A percentile compares a stretch with the other conserved stretches of the same genome.
Evolutionary conservation across 2,329 filamentous ascomycete species (phyloP).

Genomic region (Trichoderma asperellum): DNA sequence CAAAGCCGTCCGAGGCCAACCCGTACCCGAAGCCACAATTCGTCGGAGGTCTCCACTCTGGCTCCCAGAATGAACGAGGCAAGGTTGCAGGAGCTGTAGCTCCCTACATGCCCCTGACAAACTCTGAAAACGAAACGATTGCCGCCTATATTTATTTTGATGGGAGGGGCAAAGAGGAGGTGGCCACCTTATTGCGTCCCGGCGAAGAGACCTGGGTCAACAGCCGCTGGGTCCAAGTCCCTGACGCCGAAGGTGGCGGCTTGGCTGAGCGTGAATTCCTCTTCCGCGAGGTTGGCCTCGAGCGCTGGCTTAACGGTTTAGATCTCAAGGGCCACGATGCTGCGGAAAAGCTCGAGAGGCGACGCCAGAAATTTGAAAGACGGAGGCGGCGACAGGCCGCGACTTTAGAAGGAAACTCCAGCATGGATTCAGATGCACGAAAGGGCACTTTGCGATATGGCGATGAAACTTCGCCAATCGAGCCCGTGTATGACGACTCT

Average conservation of each 20-base stretch:
- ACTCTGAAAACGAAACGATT: conserved; percentile 93
- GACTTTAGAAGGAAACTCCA: conserved; percentile 41
- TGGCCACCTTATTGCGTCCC: conserved; percentile 86
- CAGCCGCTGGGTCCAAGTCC: conserved; percentile 94
- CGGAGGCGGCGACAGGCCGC: conserved; percentile 67
- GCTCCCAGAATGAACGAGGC: conserved; percentile 52
- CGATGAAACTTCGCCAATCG: conserved; percentile 74
- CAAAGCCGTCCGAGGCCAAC: conserved; percentile 75
- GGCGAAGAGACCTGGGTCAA: conserved; percentile 99
- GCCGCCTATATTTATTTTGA: conserved; percentile 99
- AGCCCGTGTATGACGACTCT: conserved; percentile 69
- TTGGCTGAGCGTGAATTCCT: conserved; percentile 95
- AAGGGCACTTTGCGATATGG: conserved; percentile 77
- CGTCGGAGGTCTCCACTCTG: conserved; percentile 69
- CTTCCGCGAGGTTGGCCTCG: conserved; percentile 93
- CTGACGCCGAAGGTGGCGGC: conserved; percentile 87
- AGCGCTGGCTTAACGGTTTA: conserved; percentile 94
- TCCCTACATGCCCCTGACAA: conserved; percentile 90
- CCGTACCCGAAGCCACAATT: conserved; percentile 81
- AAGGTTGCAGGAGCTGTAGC: conserved; percentile 62
- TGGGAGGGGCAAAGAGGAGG: conserved; percentile 91
- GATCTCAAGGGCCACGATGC: conserved; percentile 93
- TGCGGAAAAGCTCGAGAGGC: conserved; percentile 86
- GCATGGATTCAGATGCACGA: conserved; percentile 44
- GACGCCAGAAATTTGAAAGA: conserved; percentile 76